Base-by-base conservation (phyloP, 768 basidiomycete genomes). In the Trametes cubensis region DNA sequence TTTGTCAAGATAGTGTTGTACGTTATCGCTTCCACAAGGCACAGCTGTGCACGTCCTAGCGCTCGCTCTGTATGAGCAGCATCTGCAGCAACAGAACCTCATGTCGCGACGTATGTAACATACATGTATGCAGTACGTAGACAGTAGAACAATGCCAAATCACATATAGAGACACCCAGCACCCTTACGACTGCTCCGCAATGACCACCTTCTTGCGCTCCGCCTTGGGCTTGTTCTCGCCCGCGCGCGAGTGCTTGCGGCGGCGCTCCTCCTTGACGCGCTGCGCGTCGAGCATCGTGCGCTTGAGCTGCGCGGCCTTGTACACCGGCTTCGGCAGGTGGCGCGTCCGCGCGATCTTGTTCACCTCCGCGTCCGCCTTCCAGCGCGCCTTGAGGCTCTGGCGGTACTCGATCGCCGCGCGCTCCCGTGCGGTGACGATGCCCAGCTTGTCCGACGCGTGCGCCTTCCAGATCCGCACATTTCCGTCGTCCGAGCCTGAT, bases 391-490 rank as follows among this genome's bases (percentile, higher is more conserved):
- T 86, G 61, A 99, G 85, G 63, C 84, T 89, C 39, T 92, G 88
- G 21, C 97, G 81, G 77, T 98, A 98, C 74, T 98, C 95, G 65
- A 95, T 90, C 10, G 90, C 86, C 2, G 94, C 92, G 47, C 93
- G 84, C 72, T 98, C 96, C 58, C 94, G 83, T 17, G 92, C 89
- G 55, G 93, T 94, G 66, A 98, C 78, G 28, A 97, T 84, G 10
- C 96, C 97, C 39, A 99, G 80, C 73, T 92, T 95, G 67, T 95
- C 94, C 0, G 91, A 89, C 0, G 95, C 93, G 60, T 91, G 90
- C 21, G 92, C 87, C 73, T 98, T 98, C 95, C 95, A 97, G 70
- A 98, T 81, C 55, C 94, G 85, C 64, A 97, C 90, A 70, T 96
- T 97, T 13, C 95, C 95, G 70, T 97, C 95, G 66, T 97, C 95